These are phyloP conservation scores for Alternaria viburni DNA, from an alignment of 2,329 filamentous ascomycete species.

Conservation along the genomic window DNA sequence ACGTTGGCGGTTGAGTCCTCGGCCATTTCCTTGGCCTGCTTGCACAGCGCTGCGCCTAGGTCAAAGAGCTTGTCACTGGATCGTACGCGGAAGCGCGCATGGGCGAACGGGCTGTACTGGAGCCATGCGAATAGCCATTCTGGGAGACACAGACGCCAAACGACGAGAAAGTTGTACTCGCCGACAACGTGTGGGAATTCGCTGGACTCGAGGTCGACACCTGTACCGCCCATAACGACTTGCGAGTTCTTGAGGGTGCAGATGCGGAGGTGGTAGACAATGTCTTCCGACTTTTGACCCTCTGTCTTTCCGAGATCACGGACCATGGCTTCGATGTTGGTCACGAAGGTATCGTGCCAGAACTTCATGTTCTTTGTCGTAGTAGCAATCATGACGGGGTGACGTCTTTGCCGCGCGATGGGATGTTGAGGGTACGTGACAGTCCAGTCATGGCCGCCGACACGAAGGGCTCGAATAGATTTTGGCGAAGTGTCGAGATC, in stretches of 20 bases:
- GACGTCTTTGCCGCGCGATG: constrained; percentile 19
- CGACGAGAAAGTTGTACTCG: constrained; percentile 29
- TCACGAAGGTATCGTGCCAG: constrained; percentile 18
- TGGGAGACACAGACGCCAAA: constrained; percentile 27
- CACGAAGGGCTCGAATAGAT: constrained; percentile 24
- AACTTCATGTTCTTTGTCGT: constrained; percentile 27
- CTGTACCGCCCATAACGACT: constrained; percentile 25
- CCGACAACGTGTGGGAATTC: constrained; percentile 26
- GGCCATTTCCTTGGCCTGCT: constrained; percentile 11
- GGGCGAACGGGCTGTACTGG: constrained; percentile 20
- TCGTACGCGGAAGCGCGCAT: constrained; percentile 22
- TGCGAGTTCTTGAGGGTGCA: constrained; percentile 27
- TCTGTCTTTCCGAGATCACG: constrained; percentile 14
- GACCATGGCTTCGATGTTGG: constrained; percentile 25
- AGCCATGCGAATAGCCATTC: constrained; percentile 28
- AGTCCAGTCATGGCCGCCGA: constrained; percentile 29
- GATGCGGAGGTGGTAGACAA: constrained; percentile 27
- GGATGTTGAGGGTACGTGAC: constrained; percentile 30
- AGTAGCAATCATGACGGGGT: constrained; percentile 29
- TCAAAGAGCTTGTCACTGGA: constrained; percentile 28
- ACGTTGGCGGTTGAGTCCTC: constrained; percentile 12
- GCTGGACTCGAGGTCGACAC: constrained; percentile 16
- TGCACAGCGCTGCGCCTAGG: constrained; percentile 19
- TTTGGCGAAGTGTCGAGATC: constrained; percentile 27
- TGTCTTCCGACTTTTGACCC: constrained; percentile 22